Conservation (phyloP, 495 filamentous ascomycete genomes). For the Podospora appendiculata region DNA sequence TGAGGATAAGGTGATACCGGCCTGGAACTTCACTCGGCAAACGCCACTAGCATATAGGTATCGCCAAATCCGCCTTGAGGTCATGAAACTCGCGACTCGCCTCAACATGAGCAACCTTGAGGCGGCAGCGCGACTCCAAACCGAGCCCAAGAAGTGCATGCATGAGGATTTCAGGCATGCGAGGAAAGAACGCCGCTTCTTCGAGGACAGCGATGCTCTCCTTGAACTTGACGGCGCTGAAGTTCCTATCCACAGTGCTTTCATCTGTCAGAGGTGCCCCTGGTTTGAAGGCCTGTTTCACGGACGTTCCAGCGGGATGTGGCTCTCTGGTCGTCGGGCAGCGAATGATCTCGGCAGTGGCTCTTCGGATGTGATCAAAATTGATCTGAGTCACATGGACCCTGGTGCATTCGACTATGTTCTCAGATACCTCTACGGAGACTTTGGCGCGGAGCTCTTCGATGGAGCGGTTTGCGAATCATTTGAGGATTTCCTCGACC, state of each 20-base stretch:
- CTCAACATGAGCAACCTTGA: constrained; percentile 64
- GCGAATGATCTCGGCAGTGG: constrained; percentile 11
- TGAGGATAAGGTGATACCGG: constrained; percentile 69
- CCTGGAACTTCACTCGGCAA: constrained; percentile 69
- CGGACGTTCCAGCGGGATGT: constrained; percentile 73
- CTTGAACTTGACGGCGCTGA: constrained; percentile 65
- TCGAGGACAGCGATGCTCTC: constrained; percentile 64
- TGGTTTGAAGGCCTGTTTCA: constrained; percentile 89
- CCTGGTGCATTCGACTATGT: constrained; percentile 68
- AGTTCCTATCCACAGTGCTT: constrained; percentile 61
- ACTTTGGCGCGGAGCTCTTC: constrained; percentile 74
- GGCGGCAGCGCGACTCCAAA: constrained; percentile 66
- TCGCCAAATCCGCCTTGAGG: constrained; percentile 69
- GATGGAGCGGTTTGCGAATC: constrained; percentile 62
- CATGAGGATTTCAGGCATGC: constrained; percentile 61
- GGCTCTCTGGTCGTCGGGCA: constrained; percentile 64
- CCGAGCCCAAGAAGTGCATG: constrained; percentile 52
- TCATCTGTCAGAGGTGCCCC: constrained; percentile 78
- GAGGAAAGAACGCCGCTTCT: constrained; percentile 58
- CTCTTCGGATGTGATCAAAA: constrained; percentile 47
- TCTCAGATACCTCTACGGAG: constrained; percentile 74
- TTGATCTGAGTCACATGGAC: constrained; percentile 79
- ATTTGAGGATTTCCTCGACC: constrained; percentile 75
- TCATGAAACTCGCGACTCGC: constrained; percentile 68
- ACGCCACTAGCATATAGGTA: constrained; percentile 57